phyloP scores from a whole-genome alignment of 306 rosid genomes.

The Casuarina cunninghamiana region DNA sequence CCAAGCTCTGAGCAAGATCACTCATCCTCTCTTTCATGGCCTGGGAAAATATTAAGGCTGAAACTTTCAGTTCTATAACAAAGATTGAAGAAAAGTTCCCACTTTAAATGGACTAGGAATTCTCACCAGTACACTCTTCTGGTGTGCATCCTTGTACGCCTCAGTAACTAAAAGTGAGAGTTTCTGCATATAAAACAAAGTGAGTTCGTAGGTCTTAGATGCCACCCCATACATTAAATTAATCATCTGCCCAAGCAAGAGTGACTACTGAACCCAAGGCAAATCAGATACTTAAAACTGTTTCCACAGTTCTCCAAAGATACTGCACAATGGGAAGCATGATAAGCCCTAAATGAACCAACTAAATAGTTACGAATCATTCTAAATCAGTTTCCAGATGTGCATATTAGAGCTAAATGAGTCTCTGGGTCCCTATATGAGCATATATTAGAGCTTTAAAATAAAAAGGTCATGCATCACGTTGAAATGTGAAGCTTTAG shows the following conservation, averaged over 20 bases:
- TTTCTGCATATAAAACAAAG: conserved; percentile 50
- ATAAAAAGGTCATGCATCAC: not conserved
- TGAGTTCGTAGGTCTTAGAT: not conserved
- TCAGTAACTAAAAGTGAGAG: conserved; percentile 73
- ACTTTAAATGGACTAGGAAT: conserved; percentile 6
- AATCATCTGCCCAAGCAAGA: not conserved
- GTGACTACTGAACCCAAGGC: not conserved
- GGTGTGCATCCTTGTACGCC: conserved; percentile 85
- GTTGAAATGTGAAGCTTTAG: not conserved
- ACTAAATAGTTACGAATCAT: not conserved
- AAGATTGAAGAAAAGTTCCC: conserved; percentile 14
- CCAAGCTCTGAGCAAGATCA: conserved; percentile 52
- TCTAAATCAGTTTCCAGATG: not conserved
- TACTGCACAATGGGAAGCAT: not conserved
- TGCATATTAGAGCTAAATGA: too few relatives aligned
- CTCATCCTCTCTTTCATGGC: conserved; percentile 62
- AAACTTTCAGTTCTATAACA: conserved; percentile 18
- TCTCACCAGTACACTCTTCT: conserved; percentile 73
- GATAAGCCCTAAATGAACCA: not conserved
- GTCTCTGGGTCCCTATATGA: not conserved
- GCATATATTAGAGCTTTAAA: not conserved
- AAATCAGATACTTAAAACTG: not conserved
- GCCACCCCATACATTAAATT: not conserved
- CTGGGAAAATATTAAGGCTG: conserved; percentile 31
- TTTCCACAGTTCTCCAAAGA: not conserved